phyloP scores from a whole-genome alignment of 495 filamentous ascomycete species.

The Trichoderma erinaceum region DNA sequence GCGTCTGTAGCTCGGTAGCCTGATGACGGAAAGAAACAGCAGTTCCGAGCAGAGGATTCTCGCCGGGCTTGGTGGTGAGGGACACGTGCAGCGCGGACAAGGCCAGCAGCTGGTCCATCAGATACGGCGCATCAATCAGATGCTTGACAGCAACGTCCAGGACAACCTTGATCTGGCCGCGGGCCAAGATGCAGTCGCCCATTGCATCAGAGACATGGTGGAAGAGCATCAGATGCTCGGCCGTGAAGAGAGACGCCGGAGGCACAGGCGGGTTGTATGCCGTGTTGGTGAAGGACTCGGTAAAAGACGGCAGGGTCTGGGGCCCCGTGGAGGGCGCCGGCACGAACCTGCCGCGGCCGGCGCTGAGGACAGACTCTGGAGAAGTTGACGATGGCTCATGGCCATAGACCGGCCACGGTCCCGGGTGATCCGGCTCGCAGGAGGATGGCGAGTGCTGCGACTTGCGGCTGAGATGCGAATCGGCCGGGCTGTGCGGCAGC shows the following conservation, averaged over 20 bases:
- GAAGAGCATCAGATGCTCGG: slow-evolving; percentile 26
- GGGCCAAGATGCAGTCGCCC: slow-evolving; percentile 5
- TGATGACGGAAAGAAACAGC: slow-evolving; percentile 27
- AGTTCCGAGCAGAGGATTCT: slow-evolving; percentile 3
- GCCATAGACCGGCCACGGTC: not conserved
- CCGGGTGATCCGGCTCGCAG: slow-evolving; percentile 9
- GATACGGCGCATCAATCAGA: slow-evolving; percentile 30
- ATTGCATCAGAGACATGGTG: slow-evolving; percentile 19
- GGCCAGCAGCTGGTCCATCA: slow-evolving; percentile 37
- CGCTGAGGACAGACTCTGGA: slow-evolving; percentile 3
- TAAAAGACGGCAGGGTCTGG: slow-evolving; percentile 9
- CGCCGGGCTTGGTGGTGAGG: slow-evolving; percentile 16
- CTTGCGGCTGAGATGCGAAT: slow-evolving; percentile 6
- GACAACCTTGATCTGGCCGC: slow-evolving; percentile 13
- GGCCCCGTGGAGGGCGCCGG: not conserved
- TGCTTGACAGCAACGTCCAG: slow-evolving; percentile 18
- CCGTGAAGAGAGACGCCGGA: slow-evolving; percentile 19
- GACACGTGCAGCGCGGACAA: slow-evolving; percentile 37
- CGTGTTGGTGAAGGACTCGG: slow-evolving; percentile 8
- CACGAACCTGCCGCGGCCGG: not conserved
- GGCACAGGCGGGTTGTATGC: slow-evolving; percentile 6
- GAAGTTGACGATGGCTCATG: not conserved
- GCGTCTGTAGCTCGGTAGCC: slow-evolving; percentile 34
- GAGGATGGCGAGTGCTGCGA: slow-evolving; percentile 5
- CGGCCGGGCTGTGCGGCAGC: slow-evolving; percentile 12